Percentiles rank a stretch among this genome's conserved stretches.
phyloP scores from a whole-genome alignment of 106 monocot genomes.

The Iris macrosiphon region DNA sequence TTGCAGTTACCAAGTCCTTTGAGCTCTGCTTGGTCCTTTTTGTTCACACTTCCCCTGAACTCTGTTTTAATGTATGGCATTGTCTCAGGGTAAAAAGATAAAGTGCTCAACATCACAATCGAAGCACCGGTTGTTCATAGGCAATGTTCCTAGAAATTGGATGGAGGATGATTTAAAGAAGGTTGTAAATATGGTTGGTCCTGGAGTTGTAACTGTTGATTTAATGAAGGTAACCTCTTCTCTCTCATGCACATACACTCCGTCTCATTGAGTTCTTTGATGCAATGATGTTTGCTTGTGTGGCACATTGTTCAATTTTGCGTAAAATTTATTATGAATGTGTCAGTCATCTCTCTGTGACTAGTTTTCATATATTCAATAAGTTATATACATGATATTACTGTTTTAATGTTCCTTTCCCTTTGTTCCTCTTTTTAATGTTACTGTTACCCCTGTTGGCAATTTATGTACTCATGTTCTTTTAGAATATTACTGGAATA shows the following conservation, averaged over 20 bases:
- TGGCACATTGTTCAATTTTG: too few relatives aligned
- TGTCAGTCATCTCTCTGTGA: too few relatives aligned
- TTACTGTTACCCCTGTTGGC: too few relatives aligned
- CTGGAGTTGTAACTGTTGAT: slow-evolving; percentile 54
- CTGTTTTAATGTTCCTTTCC: not conserved
- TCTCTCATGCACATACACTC: not conserved
- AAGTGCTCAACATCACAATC: slow-evolving; percentile 65
- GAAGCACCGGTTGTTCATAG: slow-evolving; percentile 70
- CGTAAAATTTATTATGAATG: not conserved
- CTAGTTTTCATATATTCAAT: too few relatives aligned
- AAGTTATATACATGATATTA: too few relatives aligned
- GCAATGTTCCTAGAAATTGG: slow-evolving; percentile 76
- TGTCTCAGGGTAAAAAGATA: slow-evolving; percentile 66
- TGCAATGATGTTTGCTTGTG: not conserved
- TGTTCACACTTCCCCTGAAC: too few relatives aligned
- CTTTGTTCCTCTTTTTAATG: slow-evolving; percentile 1
- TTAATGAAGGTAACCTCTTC: slow-evolving; percentile 52
- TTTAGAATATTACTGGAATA: not conserved
- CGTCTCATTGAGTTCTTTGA: not conserved
- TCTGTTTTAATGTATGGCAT: too few relatives aligned
- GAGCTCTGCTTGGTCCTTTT: too few relatives aligned
- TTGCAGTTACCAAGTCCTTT: too few relatives aligned
- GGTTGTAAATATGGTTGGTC: slow-evolving; percentile 51
- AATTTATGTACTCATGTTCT: too few relatives aligned
- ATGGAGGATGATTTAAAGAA: slow-evolving; percentile 56